Base-by-base conservation (phyloP, 2,329 filamentous ascomycete genomes). In the Fusarium cyanostomum region DNA sequence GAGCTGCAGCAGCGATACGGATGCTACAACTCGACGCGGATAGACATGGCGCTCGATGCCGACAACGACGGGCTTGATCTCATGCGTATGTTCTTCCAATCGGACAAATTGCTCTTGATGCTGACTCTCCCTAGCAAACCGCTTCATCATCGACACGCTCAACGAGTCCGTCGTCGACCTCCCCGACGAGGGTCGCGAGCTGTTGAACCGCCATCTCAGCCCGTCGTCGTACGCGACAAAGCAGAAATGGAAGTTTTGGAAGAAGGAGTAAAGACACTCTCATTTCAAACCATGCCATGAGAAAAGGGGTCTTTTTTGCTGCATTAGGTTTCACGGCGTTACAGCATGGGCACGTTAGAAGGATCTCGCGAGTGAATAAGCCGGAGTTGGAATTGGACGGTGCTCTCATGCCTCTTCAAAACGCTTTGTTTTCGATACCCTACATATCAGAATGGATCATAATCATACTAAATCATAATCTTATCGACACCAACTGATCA, bases 11-110 rank as follows among this genome's bases (percentile, higher is more conserved):
- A 75, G 58, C 75, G 72, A 6, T 83, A 81, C 49, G 78, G 78
- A 7, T 83, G 81, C 71, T 83, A 83, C 62, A 81, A 79, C 26
- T 83, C 81, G 15, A 79, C 81, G 12, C 72, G 81, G 28, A 82
- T 83, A 68, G 79, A 81, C 44, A 74, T 82, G 37, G 81, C 81
- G 1, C 69, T 81, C 12, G 76, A 76, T 37, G 78, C 78, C 1
- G 77, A 77, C 18, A 76, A 80, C 5, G 68, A 75, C 8, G 78
- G 74, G 11, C 50, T 78, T 9, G 69, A 74, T 44, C 60, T 82
- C 16, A 80, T 82, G 75, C 81, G 81, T 83, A 72, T 71, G 80
- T 78, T 9, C 8, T 15, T 9, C 34, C 41, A 26, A n/a, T 38
- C 31, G 9, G 16, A 4, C 3, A 8, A 4, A 11, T 9, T 7